Percentiles rank a stretch among this genome's conserved stretches.
Conservation (phyloP, 371 early-diverging fungal species). For the Mortierella sp. region DNA sequence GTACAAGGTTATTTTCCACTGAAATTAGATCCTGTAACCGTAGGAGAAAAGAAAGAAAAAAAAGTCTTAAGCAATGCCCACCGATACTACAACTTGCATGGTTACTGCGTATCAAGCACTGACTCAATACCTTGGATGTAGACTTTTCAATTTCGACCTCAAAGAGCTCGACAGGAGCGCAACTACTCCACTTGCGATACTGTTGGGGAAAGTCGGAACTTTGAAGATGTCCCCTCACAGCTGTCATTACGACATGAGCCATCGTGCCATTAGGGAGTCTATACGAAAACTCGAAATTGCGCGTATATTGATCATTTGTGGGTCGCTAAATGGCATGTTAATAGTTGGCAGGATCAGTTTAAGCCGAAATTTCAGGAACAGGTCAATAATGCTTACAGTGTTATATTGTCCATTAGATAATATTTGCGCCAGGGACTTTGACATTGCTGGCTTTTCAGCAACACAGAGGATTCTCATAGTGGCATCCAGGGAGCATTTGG, state of each 20-base stretch:
- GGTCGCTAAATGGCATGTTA: slow-evolving; percentile 53
- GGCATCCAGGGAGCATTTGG: slow-evolving; percentile 10
- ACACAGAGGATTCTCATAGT: slow-evolving; percentile 88
- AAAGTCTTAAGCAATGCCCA: neutral
- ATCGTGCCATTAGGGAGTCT: slow-evolving; percentile 65
- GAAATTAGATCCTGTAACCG: slow-evolving; percentile 56
- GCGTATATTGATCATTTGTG: slow-evolving; percentile 75
- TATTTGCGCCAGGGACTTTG: slow-evolving; percentile 90
- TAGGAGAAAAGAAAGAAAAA: neutral
- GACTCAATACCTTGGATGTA: slow-evolving; percentile 20
- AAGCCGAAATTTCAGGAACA: slow-evolving; percentile 4
- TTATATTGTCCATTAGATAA: slow-evolving; percentile 67
- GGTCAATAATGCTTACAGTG: slow-evolving; percentile 21
- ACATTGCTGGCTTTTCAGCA: slow-evolving; percentile 99
- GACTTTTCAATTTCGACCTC: slow-evolving; percentile 65
- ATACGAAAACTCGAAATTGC: slow-evolving; percentile 85
- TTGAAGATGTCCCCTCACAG: slow-evolving; percentile 86
- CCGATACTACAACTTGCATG: neutral
- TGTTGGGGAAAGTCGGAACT: slow-evolving; percentile 73
- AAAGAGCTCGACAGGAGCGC: slow-evolving; percentile 74
- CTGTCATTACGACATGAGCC: slow-evolving; percentile 86
- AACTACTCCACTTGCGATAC: slow-evolving; percentile 71
- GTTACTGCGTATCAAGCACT: neutral
- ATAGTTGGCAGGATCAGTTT: neutral
- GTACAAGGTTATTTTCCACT: slow-evolving; percentile 75